Evolutionary conservation across 305 asterid genomes (phyloP), one percentile per base, ranked within the genome.

Genomic region (Fraxinus velutina): DNA sequence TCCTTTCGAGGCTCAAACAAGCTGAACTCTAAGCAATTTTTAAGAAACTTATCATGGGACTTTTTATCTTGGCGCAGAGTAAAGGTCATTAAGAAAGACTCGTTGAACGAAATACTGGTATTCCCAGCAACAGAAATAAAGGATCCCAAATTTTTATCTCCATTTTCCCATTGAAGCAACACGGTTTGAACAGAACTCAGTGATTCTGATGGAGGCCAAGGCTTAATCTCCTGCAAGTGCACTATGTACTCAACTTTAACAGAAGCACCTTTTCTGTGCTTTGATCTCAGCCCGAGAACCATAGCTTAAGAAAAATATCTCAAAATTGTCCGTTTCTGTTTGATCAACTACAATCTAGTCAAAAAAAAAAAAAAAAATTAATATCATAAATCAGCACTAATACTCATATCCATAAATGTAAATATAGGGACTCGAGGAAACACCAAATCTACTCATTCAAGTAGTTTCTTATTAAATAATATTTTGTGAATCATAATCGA

Each of bases 141-240:
- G 47, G 97, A 91, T 0, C 99, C 99, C 21, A 91, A 90, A 73
- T 76, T 91, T 44, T 90, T 88, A 3, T 79, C 86, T 5, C 91
- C 90, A 72, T 91, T 90, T 85, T 91, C 92, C 97, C 98, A 95
- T 70, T 89, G 93, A 82, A 95, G 94, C 87, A 92, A 79, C 22
- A 93, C 92, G 0, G 97, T 91, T 68, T 90, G 95, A 76, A 92
- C 89, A 36, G 94, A 88, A 84, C 70, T 86, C 50, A 93, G 70
- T 71, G 98, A 82, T 73, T 90, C 91, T 2, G 96, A 91, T 62
- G 99, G 97, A 55, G 98, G 98, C 99, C 99, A 95, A 3, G 98
- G 98, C 82, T 87, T 92, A 36, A 95, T 90, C 83, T 92, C 93
- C 32, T 87, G 85, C 37, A 95, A 79, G 19, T 85, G 94, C 76